Evolutionary conservation across 805 yeast genomes (phyloP).

Genomic region (Nakazawaea wickerhamii): DNA sequence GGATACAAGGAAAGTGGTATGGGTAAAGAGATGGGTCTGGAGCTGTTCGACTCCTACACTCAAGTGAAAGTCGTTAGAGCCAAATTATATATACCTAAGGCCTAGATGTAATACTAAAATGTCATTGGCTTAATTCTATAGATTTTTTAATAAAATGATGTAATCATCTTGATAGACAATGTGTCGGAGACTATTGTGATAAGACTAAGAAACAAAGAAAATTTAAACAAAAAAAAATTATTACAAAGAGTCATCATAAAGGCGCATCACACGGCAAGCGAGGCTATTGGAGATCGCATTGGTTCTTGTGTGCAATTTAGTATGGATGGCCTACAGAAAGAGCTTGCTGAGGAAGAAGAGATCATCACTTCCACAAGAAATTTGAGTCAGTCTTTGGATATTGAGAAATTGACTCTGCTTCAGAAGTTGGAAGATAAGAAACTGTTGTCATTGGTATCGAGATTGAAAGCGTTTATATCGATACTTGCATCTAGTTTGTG

Average conservation of each 20-base stretch:
- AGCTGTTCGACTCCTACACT: conserved; percentile 70
- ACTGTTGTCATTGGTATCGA: not conserved
- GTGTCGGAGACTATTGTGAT: no score
- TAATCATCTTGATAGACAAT: no score
- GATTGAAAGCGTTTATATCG: not conserved
- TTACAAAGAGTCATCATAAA: no score
- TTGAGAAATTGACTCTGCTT: conserved; percentile 3
- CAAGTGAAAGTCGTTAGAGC: conserved; percentile 72
- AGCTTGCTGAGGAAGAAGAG: conserved; percentile 7
- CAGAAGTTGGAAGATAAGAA: conserved; percentile 5
- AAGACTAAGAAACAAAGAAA: no score
- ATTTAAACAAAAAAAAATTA: no score
- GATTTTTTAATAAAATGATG: no score
- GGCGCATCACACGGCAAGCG: no score
- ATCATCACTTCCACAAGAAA: conserved; percentile 4
- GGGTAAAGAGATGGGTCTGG: conserved; percentile 84
- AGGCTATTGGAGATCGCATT: no score
- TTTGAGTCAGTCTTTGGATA: conserved; percentile 1
- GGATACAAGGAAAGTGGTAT: conserved; percentile 77
- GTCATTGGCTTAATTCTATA: no score
- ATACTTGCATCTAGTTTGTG: not conserved
- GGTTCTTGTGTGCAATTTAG: no score
- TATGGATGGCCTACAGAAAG: conserved; percentile 1
- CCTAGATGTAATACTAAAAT: conserved; percentile 10
- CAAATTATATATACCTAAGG: conserved; percentile 23